Percentiles rank a stretch among this genome's conserved stretches.
Evolutionary conservation across 2,329 filamentous ascomycete species (phyloP).

Genomic region (Claviceps capensis): DNA sequence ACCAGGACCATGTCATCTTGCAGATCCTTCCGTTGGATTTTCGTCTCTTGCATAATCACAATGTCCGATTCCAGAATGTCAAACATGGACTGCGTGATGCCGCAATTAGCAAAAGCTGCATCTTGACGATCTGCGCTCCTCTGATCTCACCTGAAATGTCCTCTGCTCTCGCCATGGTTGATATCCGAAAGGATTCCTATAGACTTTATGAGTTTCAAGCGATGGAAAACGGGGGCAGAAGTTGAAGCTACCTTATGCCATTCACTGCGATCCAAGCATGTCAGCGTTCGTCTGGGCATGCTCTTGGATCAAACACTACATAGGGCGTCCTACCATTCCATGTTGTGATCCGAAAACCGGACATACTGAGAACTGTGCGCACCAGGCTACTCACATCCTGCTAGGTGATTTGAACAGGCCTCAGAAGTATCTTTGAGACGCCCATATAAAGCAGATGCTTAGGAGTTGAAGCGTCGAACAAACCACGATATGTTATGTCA

Average conservation of each 20-base stretch:
- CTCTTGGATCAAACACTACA: neutral
- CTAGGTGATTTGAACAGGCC: neutral
- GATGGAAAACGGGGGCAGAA: neutral
- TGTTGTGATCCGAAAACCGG: slow-evolving; percentile 69
- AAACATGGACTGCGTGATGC: slow-evolving; percentile 62
- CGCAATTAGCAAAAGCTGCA: neutral
- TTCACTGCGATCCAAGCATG: slow-evolving; percentile 43
- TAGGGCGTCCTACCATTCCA: slow-evolving; percentile 57
- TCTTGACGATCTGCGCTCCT: neutral
- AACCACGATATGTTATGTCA: neutral
- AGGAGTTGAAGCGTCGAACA: neutral
- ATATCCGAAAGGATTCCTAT: slow-evolving; percentile 69
- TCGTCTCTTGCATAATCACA: slow-evolving; percentile 87
- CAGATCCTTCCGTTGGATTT: slow-evolving; percentile 88
- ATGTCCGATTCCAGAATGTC: slow-evolving; percentile 86
- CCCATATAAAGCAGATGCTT: neutral
- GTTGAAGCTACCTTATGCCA: slow-evolving; percentile 48
- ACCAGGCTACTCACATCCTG: neutral
- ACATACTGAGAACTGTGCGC: slow-evolving; percentile 21
- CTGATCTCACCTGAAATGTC: slow-evolving; percentile 45
- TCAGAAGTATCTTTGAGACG: neutral
- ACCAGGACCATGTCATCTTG: slow-evolving; percentile 92
- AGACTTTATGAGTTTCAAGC: neutral
- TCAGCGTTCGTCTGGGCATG: slow-evolving; percentile 2
- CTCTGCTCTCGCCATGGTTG: slow-evolving; percentile 65